Evolutionary conservation across 441 rosid species (phyloP).

Genomic region (Lepidium campestre): DNA sequence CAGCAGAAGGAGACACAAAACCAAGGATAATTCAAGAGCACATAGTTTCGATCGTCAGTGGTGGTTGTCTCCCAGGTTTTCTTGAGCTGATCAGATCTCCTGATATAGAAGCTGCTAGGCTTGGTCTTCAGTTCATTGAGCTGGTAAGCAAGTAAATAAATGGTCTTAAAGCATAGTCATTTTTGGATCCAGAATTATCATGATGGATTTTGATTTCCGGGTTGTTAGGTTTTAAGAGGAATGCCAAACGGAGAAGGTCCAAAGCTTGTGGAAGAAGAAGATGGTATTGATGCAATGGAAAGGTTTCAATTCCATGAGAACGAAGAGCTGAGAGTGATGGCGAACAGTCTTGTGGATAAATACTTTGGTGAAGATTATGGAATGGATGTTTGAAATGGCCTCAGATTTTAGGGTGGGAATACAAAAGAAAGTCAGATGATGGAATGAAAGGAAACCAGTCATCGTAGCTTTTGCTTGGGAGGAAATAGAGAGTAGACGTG

Average conservation of each 20-base stretch:
- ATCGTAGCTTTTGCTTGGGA: conserved; percentile 1
- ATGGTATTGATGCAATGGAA: conserved; percentile 97
- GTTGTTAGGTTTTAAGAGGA: conserved; percentile 74
- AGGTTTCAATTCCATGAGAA: conserved; percentile 93
- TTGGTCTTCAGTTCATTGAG: conserved; percentile 93
- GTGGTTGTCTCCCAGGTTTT: conserved; percentile 83
- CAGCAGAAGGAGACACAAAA: conserved; percentile 52
- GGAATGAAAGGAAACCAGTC: conserved; percentile 12
- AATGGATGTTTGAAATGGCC: conserved; percentile 35
- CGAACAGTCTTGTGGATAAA: conserved; percentile 79
- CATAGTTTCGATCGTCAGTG: conserved; percentile 60
- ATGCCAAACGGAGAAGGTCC: conserved; percentile 86
- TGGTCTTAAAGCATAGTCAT: not conserved
- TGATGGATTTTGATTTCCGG: not conserved
- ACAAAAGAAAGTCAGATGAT: conserved; percentile 1
- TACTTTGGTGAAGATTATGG: conserved; percentile 94
- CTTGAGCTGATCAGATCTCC: conserved; percentile 78
- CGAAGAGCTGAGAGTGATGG: conserved; percentile 88
- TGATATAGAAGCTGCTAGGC: conserved; percentile 77
- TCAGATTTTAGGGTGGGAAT: not conserved
- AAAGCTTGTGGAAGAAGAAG: conserved; percentile 79
- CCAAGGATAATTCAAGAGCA: conserved; percentile 66
- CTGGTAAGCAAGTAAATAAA: conserved; percentile 56
- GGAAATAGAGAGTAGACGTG: not conserved
- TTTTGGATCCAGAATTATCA: not conserved